Evolutionary conservation across 116 monocot genomes (phyloP), one percentile per base, ranked within the genome.

Genomic region (Posidonia oceanica): DNA sequence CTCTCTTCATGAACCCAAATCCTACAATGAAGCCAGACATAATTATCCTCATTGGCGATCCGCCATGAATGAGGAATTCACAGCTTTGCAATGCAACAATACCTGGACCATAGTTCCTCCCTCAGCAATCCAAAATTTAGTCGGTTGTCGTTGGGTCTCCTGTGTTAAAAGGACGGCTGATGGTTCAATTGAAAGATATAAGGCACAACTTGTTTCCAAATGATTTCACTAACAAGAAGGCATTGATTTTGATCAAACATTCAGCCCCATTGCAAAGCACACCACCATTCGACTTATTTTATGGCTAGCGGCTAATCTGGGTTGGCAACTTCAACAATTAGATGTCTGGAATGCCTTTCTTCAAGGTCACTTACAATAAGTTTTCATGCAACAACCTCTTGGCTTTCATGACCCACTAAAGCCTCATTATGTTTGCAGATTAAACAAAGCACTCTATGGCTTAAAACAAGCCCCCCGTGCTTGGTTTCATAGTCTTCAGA

Each of bases 121-220:
- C 10, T 29, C 1, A 7, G 8, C 29, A 5, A 42, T 7, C 5
- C 39, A 15, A 3, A 70, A 77, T 55, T 5, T 77, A 4, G 52
- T 77, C 71, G 71, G 71, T 1, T 71, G 71, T 23, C 54, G 65
- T 29, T 77, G 77, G 71, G 71, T 77, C 11, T 77, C 21, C 39
- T 16, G 54, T 1, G 14, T 64, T 13, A 77, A 77, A 55, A n/a
- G 63, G 14, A 54, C 52, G 13, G 17, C 63, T 15, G n/a, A n/a
- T n/a, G n/a, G 68, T 3, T 0, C 23, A 13, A 13, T 68, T 53
- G 68, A 51, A 22, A 52, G 53, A 4, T 53, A 53, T 20, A 68
- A 68, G 13, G 68, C 52, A 5, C 21, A 48, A 0, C 68, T 68
- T 68, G 52, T 68, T 68, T 16, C 68, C 44, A 51, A 68, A 13